A percentile compares a stretch with the other conserved stretches of the same genome.
Conservation (phyloP, 2,329 filamentous ascomycete species). For the Dendryphion nanum region DNA sequence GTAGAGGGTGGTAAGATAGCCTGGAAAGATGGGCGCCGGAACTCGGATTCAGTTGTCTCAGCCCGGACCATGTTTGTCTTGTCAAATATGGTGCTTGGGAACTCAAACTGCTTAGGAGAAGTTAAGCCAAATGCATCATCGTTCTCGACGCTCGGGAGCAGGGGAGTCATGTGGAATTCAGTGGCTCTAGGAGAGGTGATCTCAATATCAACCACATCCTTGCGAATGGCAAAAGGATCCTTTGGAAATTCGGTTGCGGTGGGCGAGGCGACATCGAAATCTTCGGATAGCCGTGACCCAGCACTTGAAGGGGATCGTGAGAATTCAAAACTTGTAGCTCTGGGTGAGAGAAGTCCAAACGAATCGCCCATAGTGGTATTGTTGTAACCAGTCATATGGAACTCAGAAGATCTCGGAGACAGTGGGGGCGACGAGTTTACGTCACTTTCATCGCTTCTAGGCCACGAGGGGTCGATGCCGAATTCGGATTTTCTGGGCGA, state of each 20-base stretch:
- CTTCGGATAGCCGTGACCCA: conserved; percentile 3
- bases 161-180: conserved; percentile 39
- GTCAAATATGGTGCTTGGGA: conserved; percentile 30
- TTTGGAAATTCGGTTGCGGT: conserved; percentile 37
- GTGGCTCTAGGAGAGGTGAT: conserved; percentile 32
- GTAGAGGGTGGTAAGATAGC: conserved; percentile 35
- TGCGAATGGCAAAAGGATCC: conserved; percentile 21
- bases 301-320: conserved; percentile 1
- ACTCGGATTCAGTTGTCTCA: conserved; percentile 18
- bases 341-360: conserved; percentile 17
- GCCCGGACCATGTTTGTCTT: conserved; percentile 13
- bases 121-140: conserved; percentile 39
- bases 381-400: conserved; percentile 13
- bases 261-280: conserved; percentile 36
- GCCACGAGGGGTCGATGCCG: conserved; percentile 26
- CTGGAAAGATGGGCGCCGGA: conserved; percentile 35
- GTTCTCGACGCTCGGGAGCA: conserved; percentile 30
- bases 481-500: conserved; percentile 29
- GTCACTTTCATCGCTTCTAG: conserved; percentile 21
- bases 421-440: conserved; percentile 13
- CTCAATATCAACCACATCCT: conserved; percentile 37
- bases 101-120: conserved; percentile 44
- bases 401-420: conserved; percentile 25
- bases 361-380: conserved; percentile 13
- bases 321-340: conserved; percentile 17